Conservation (phyloP, 345 rosid species). For the Erodium maritimum region DNA sequence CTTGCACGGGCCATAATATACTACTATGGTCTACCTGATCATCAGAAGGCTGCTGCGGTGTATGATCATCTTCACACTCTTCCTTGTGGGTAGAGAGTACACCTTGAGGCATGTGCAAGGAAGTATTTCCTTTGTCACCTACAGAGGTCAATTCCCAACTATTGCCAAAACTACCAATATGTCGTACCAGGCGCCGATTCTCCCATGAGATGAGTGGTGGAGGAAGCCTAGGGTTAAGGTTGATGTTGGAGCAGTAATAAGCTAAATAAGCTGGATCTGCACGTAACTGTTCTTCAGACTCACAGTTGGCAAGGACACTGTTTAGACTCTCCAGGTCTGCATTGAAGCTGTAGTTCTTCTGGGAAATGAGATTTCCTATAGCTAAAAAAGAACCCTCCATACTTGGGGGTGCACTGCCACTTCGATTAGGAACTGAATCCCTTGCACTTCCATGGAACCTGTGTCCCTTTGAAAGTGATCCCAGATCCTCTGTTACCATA, state of each 20-base stretch:
- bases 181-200: conserved; percentile 47
- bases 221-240: conserved; percentile 88
- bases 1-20: conserved; percentile 21
- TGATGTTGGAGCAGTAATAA: conserved; percentile 68
- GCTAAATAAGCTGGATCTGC: conserved; percentile 73
- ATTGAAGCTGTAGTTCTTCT: conserved; percentile 33
- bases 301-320: conserved; percentile 37
- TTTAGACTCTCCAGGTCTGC: conserved; percentile 47
- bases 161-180: conserved; percentile 58
- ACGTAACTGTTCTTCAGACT: conserved; percentile 67
- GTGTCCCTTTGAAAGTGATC: conserved; percentile 53
- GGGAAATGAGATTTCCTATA: conserved; percentile 55
- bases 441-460: conserved; percentile 33
- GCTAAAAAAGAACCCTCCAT: conserved; percentile 95
- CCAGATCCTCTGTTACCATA: conserved; percentile 67
- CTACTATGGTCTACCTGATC: conserved; percentile 12
- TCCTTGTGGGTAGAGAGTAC: conserved; percentile 65
- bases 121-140: conserved; percentile 39
- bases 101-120: conserved; percentile 32
- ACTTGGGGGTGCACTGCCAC: conserved; percentile 95
- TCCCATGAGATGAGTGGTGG: conserved; percentile 82
- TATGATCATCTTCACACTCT: conserved; percentile 73
- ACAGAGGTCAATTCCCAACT: conserved; percentile 31
- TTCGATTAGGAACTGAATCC: conserved; percentile 53
- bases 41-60: conserved; percentile 22